These are phyloP conservation scores for Hymenoscyphus fructigenus DNA, from an alignment of 2,329 filamentous ascomycete genomes.

Conservation along the genomic window DNA sequence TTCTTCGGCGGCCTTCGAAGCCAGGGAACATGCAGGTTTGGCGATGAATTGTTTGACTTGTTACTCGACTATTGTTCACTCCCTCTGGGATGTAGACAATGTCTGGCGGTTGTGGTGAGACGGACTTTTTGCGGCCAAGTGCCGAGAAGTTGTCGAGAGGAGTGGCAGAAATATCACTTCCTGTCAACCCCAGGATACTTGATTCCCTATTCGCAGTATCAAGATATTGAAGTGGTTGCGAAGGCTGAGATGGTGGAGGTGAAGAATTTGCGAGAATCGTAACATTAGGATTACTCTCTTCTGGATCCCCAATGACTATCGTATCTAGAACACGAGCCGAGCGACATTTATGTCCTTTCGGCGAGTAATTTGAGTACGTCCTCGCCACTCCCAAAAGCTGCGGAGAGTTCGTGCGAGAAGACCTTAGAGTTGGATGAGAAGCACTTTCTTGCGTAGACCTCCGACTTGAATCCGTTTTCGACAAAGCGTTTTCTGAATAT, in stretches of 20 bases:
- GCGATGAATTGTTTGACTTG: constrained; percentile 20
- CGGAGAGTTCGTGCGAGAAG: constrained; percentile 27
- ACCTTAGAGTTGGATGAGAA: constrained; percentile 6
- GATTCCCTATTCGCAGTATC: neutral
- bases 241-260: neutral
- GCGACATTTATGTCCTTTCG: constrained; percentile 29
- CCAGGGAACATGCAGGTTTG: constrained; percentile 22
- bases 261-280: constrained; percentile 8
- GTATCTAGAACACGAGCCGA: constrained; percentile 21
- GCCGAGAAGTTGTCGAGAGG: constrained; percentile 29
- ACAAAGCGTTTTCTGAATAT: constrained; percentile 30
- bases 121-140: constrained; percentile 14
- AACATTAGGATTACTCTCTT: constrained; percentile 15
- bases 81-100: constrained; percentile 10
- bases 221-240: neutral
- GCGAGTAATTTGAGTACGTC: constrained; percentile 34
- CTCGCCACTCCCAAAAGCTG: constrained; percentile 10
- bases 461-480: constrained; percentile 26
- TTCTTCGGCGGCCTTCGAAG: constrained; percentile 15
- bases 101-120: constrained; percentile 8
- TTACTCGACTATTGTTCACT: constrained; percentile 5
- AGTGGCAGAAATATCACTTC: constrained; percentile 28
- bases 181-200: constrained; percentile 25
- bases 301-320: constrained; percentile 14
- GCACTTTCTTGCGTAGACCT: constrained; percentile 29